Evolutionary conservation across 75 land plant genomes (phyloP).

Genomic region (Larix kaempferi): DNA sequence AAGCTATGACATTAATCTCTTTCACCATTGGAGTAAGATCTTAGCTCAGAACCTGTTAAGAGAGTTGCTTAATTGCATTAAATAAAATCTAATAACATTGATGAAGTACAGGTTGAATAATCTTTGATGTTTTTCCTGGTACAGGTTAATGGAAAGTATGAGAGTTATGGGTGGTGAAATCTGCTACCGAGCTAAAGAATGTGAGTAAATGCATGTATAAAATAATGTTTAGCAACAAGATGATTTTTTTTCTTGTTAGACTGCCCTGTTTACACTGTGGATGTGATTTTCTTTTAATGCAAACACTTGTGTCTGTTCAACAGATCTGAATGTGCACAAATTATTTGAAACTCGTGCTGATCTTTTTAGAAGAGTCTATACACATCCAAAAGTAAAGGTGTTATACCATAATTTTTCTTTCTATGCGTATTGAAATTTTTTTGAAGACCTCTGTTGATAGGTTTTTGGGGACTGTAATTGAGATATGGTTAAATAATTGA

Average conservation of each 20-base stretch:
- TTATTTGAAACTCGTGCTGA: slow-evolving; percentile 89
- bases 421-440: neutral
- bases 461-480: neutral
- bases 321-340: slow-evolving; percentile 74
- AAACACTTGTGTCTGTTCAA: neutral
- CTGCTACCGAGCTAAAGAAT: slow-evolving; percentile 87
- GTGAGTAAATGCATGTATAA: slow-evolving; percentile 38
- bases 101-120: neutral
- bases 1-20: no score
- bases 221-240: neutral
- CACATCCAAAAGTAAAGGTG: slow-evolving; percentile 98
- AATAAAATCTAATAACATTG: no score
- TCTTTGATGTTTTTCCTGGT: slow-evolving; percentile 6
- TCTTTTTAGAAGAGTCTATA: slow-evolving; percentile 79
- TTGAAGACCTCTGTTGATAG: neutral
- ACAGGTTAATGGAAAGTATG: slow-evolving; percentile 91
- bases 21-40: no score
- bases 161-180: slow-evolving; percentile 89
- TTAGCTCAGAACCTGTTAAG: no score
- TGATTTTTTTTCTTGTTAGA: neutral
- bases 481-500: neutral
- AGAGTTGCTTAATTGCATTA: no score
- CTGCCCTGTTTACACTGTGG: neutral
- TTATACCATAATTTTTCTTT: neutral
- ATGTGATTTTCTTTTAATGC: slow-evolving; percentile 6